Conservation (phyloP, 768 basidiomycete species). For the Lentinus tigrinus region DNA sequence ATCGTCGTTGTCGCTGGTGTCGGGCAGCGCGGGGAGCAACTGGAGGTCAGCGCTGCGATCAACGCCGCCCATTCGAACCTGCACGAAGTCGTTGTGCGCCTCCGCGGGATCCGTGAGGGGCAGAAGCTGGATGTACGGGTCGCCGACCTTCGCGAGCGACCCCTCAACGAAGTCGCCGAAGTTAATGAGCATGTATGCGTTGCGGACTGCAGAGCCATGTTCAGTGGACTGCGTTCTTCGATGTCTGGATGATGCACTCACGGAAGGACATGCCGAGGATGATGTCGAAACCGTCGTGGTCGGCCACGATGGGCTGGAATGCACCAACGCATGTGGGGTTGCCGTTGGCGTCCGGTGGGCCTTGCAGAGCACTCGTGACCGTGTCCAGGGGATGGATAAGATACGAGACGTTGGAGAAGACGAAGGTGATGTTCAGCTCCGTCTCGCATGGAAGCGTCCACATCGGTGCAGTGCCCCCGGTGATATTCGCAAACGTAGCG, state of each 20-base stretch:
- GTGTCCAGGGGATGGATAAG: constrained; percentile 37
- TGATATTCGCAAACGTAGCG: constrained; percentile 23
- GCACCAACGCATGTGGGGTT: constrained; percentile 32
- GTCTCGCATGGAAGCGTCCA: constrained; percentile 34
- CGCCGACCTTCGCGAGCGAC: constrained; percentile 26
- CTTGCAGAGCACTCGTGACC: constrained; percentile 18
- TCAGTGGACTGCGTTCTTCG: not conserved
- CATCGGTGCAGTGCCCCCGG: constrained; percentile 19
- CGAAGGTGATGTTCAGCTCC: constrained; percentile 32
- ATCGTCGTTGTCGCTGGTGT: constrained; percentile 16
- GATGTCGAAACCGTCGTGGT: constrained; percentile 28
- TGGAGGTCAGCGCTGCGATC: constrained; percentile 30
- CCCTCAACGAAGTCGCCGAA: constrained; percentile 36
- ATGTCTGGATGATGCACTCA: constrained; percentile 18
- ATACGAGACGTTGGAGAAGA: constrained; percentile 27
- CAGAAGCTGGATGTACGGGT: constrained; percentile 35
- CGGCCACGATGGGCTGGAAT: constrained; percentile 33
- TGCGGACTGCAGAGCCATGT: constrained; percentile 29
- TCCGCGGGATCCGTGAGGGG: constrained; percentile 25
- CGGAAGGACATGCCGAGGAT: constrained; percentile 39
- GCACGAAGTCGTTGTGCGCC: constrained; percentile 35
- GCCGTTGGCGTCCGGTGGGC: constrained; percentile 26
- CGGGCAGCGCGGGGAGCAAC: constrained; percentile 24
- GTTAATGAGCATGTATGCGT: constrained; percentile 37
- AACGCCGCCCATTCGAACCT: constrained; percentile 28